Evolutionary conservation across 495 filamentous ascomycete species (phyloP).

Genomic region (Penicillium longicatenatum): DNA sequence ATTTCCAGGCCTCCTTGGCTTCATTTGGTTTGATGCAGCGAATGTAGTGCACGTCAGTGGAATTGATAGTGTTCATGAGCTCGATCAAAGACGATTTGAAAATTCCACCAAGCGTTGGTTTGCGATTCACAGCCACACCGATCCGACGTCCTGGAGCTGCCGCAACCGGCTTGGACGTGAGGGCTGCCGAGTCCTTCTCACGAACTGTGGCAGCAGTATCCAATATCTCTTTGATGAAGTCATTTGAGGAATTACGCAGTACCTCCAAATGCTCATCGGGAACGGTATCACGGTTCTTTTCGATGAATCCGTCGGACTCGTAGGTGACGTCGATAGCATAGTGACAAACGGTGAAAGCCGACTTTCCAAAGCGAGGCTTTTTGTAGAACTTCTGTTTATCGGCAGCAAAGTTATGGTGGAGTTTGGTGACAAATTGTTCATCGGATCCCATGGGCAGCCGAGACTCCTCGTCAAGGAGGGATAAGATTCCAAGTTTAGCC

Average conservation of each 20-base stretch:
- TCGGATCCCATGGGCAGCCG: conserved; percentile 96
- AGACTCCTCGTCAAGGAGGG: conserved; percentile 94
- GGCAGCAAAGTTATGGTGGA: conserved; percentile 89
- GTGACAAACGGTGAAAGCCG: conserved; percentile 97
- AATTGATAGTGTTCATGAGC: conserved; percentile 96
- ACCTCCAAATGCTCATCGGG: conserved; percentile 98
- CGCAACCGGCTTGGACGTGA: conserved; percentile 66
- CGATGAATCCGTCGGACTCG: conserved; percentile 99
- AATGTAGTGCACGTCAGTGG: conserved; percentile 98
- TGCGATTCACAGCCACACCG: conserved; percentile 89
- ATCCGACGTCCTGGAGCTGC: conserved; percentile 75
- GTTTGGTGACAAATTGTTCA: conserved; percentile 95
- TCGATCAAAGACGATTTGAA: conserved; percentile 99
- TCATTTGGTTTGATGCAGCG: conserved; percentile 99
- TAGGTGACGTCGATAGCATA: conserved; percentile 99
- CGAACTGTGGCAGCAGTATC: conserved; percentile 81
- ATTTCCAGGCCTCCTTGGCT: conserved; percentile 95
- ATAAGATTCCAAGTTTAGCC: conserved; percentile 90
- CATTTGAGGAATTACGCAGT: conserved; percentile 78
- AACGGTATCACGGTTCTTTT: conserved; percentile 98
- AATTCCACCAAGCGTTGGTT: conserved; percentile 95
- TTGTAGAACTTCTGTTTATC: conserved; percentile 98
- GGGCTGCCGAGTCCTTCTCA: conserved; percentile 82
- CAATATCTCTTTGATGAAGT: conserved; percentile 82
- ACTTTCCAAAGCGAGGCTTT: conserved; percentile 96